A percentile compares a stretch with the other conserved stretches of the same genome.
These are phyloP conservation scores for Aspergillus chevalieri DNA, from an alignment of 2,329 filamentous ascomycete genomes.

Conservation along the genomic window DNA sequence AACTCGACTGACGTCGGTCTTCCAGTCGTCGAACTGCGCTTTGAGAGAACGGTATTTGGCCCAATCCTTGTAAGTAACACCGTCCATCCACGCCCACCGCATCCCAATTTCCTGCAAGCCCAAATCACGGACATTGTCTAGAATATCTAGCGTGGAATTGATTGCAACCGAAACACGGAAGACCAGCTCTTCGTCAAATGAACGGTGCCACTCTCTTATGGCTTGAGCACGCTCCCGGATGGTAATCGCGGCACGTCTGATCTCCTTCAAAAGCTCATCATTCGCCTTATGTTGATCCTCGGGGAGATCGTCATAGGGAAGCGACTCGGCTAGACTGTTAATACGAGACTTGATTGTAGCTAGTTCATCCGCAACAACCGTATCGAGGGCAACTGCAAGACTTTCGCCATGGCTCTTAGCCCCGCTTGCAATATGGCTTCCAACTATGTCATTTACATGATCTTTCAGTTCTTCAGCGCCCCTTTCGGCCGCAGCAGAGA, in stretches of 20 bases:
- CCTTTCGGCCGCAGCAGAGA: slow-evolving; percentile 76
- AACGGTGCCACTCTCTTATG: slow-evolving; percentile 68
- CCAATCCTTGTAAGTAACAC: slow-evolving; percentile 96
- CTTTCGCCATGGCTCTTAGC: slow-evolving; percentile 35
- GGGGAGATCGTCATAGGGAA: slow-evolving; percentile 55
- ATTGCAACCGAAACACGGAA: slow-evolving; percentile 64
- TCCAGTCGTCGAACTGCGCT: slow-evolving; percentile 76
- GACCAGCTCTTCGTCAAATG: slow-evolving; percentile 64
- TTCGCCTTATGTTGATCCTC: slow-evolving; percentile 47
- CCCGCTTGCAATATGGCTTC: slow-evolving; percentile 63
- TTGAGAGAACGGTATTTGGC: slow-evolving; percentile 86
- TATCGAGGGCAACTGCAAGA: slow-evolving; percentile 63
- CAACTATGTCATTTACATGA: slow-evolving; percentile 64
- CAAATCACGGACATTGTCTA: slow-evolving; percentile 75
- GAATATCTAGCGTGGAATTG: slow-evolving; percentile 73
- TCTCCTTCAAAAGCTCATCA: slow-evolving; percentile 47
- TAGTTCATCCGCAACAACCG: slow-evolving; percentile 59
- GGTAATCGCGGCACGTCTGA: slow-evolving; percentile 62
- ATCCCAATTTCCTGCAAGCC: slow-evolving; percentile 88
- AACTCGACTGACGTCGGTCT: slow-evolving; percentile 69
- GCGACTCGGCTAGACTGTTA: slow-evolving; percentile 45
- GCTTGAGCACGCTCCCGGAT: slow-evolving; percentile 73
- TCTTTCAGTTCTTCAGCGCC: slow-evolving; percentile 64
- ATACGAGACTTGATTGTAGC: slow-evolving; percentile 62
- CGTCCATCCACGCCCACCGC: slow-evolving; percentile 91